Conservation (phyloP, 2,329 filamentous ascomycete species). For the Colletotrichum nymphaeae region DNA sequence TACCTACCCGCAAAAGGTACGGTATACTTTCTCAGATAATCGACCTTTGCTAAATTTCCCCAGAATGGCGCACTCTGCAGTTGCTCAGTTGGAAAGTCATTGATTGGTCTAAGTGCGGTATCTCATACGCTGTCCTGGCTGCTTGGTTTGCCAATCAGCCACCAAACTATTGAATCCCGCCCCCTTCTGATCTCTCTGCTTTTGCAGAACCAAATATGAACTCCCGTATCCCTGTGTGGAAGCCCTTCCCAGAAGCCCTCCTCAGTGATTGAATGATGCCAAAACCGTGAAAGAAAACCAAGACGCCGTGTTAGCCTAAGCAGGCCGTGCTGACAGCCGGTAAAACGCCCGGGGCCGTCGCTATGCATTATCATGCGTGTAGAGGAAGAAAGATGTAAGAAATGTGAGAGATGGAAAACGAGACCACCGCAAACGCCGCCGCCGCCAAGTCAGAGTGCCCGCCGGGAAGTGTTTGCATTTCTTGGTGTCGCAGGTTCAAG, state of each 20-base stretch:
- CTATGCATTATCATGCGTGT: conserved; percentile 37
- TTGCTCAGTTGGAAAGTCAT: background rate
- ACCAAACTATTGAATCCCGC: conserved; percentile 5
- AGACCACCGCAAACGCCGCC: conserved; percentile 8
- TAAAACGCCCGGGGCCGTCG: conserved; percentile 37
- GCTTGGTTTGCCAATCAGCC: background rate
- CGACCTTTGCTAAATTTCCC: background rate
- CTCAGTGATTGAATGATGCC: conserved; percentile 31
- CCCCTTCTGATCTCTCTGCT: background rate
- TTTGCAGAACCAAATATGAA: conserved; percentile 18
- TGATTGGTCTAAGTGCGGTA: conserved; percentile 24
- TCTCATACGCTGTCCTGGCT: conserved; percentile 1
- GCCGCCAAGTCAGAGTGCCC: background rate
- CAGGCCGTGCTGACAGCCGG: conserved; percentile 26
- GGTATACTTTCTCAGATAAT: background rate
- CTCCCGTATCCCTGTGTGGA: conserved; percentile 8
- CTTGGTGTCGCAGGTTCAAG: background rate
- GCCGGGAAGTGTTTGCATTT: background rate
- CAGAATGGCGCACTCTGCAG: background rate
- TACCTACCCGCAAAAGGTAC: background rate
- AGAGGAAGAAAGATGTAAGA: conserved; percentile 8
- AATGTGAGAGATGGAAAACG: background rate
- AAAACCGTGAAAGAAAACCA: conserved; percentile 16
- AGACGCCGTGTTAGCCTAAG: conserved; percentile 30
- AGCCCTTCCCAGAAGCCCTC: conserved; percentile 22